Conservation (phyloP, 2,329 filamentous ascomycete genomes). For the Colletotrichum sp. region DNA sequence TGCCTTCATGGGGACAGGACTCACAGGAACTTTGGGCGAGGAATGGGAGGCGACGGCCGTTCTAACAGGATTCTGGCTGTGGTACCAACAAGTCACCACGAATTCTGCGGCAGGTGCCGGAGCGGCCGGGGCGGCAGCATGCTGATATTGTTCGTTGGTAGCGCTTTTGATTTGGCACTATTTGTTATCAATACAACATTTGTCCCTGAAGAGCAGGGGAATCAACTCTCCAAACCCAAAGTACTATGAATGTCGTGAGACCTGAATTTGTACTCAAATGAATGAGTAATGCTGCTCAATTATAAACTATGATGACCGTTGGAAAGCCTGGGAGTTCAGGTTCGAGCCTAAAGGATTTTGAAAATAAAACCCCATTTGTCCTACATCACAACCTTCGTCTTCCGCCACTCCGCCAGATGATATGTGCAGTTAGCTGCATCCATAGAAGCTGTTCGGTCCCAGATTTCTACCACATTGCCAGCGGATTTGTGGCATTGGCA, state of each 20-base stretch:
- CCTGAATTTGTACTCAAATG: no score
- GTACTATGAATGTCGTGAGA: fast-evolving
- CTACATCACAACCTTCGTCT: fast-evolving
- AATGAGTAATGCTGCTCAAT: neutral
- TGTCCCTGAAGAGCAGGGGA: neutral
- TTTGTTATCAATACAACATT: neutral
- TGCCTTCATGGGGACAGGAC: slow-evolving; percentile 17
- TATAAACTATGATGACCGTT: fast-evolving
- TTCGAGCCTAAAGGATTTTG: neutral
- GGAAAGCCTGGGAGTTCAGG: neutral
- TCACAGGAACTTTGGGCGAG: slow-evolving; percentile 17
- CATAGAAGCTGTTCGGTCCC: neutral
- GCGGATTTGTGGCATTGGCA: neutral
- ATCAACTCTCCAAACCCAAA: fast-evolving
- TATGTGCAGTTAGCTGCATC: neutral
- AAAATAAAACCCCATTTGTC: fast-evolving
- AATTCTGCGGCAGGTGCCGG: neutral
- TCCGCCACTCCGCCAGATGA: no score
- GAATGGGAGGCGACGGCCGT: slow-evolving; percentile 12
- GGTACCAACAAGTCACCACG: neutral
- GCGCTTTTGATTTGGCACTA: fast-evolving
- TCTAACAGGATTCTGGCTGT: slow-evolving; percentile 2
- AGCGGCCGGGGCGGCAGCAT: neutral
- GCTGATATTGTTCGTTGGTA: neutral
- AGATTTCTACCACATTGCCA: neutral